Evolutionary conservation across 495 filamentous ascomycete species (phyloP).

Genomic region (Penicillium crystallinum): DNA sequence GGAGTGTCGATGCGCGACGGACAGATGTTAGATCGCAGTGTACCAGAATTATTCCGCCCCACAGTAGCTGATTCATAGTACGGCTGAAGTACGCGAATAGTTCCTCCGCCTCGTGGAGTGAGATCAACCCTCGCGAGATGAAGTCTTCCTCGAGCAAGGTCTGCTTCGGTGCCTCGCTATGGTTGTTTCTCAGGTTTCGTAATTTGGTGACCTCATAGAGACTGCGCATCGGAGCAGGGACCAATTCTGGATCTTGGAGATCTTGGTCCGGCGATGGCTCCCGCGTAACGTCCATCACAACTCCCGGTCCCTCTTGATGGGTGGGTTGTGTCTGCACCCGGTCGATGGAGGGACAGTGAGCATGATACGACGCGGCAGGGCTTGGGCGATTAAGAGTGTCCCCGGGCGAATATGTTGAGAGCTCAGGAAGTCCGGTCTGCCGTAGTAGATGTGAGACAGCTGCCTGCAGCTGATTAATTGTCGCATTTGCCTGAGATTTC

Average conservation of each 20-base stretch:
- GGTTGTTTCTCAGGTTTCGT: constrained; percentile 46
- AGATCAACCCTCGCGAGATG: constrained; percentile 45
- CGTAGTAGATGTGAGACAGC: constrained; percentile 43
- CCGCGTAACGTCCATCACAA: constrained; percentile 42
- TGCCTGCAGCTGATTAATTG: constrained; percentile 39
- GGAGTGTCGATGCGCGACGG: constrained; percentile 44
- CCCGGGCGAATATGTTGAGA: constrained; percentile 33
- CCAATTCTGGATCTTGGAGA: constrained; percentile 42
- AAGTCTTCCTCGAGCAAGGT: constrained; percentile 49
- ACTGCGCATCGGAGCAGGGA: constrained; percentile 54
- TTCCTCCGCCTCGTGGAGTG: constrained; percentile 46
- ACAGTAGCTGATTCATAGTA: constrained; percentile 52
- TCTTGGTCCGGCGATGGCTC: constrained; percentile 50
- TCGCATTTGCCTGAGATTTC: constrained; percentile 40
- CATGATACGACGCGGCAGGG: constrained; percentile 28
- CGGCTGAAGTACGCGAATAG: constrained; percentile 49
- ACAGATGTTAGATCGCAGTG: constrained; percentile 46
- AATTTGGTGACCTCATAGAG: constrained; percentile 57
- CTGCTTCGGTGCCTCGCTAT: constrained; percentile 38
- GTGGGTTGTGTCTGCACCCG: constrained; percentile 22
- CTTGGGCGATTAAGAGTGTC: constrained; percentile 29
- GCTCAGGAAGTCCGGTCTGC: constrained; percentile 35
- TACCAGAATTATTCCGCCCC: constrained; percentile 52
- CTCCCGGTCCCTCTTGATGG: constrained; percentile 27
- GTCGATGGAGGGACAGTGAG: constrained; percentile 24